Evolutionary conservation across 257 asterid genomes (phyloP).

Genomic region (Ajuga chamaepitys): DNA sequence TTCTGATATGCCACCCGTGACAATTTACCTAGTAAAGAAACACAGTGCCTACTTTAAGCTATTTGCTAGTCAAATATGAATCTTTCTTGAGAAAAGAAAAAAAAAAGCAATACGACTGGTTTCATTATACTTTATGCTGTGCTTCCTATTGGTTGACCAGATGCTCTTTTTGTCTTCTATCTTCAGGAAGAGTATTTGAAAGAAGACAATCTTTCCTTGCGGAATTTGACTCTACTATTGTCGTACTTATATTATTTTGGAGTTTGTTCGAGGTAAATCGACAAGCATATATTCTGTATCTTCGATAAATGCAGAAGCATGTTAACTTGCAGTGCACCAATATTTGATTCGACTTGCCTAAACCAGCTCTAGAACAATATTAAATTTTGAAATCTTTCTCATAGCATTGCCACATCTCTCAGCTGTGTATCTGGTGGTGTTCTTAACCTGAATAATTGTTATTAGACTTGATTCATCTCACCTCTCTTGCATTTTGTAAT

Average conservation of each 20-base stretch:
- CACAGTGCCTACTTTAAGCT: not conserved
- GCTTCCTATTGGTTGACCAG: conserved; percentile 6
- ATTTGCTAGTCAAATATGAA: not conserved
- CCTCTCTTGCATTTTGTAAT: not conserved
- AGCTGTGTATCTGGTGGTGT: not conserved
- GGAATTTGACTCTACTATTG: conserved; percentile 77
- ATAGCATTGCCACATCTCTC: not conserved
- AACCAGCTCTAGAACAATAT: not conserved
- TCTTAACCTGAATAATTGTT: not conserved
- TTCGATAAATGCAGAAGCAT: not conserved
- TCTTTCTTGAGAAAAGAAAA: no score
- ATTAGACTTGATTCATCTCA: not conserved
- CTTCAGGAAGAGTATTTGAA: conserved; percentile 78
- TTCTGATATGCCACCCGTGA: not conserved
- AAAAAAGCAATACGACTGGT: not conserved
- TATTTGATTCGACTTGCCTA: not conserved
- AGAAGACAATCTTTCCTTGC: conserved; percentile 79
- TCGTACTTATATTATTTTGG: conserved; percentile 77
- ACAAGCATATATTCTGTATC: conserved; percentile 1
- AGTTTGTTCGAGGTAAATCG: conserved; percentile 71
- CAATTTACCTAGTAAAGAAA: not conserved
- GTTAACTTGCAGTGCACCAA: not conserved
- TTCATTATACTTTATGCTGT: not conserved
- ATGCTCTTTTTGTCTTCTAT: conserved; percentile 17
- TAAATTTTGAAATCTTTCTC: not conserved